These are phyloP conservation scores for Vitis vinifera DNA, from an alignment of 164 flowering plant species.

Conservation along the genomic window ASM3070453v1 NC_081814.1:1383001-1383500, in stretches of 20 bases:
- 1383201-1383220: too few relatives aligned
- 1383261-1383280: too few relatives aligned
- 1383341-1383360: conserved; percentile 59
- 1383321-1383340: conserved; percentile 68
- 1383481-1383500: conserved; percentile 82
- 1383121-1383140: too few relatives aligned
- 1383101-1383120: background rate
- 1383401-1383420: conserved; percentile 65
- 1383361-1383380: conserved; percentile 62
- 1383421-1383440: conserved; percentile 86
- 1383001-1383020: conserved; percentile 55
- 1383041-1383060: conserved; percentile 72
- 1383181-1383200: too few relatives aligned
- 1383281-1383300: too few relatives aligned
- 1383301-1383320: too few relatives aligned
- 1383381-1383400: conserved; percentile 69
- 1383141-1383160: too few relatives aligned
- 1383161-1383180: too few relatives aligned
- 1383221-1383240: too few relatives aligned
- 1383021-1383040: conserved; percentile 60
- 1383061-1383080: conserved; percentile 41
- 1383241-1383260: too few relatives aligned
- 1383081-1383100: conserved; percentile 44
- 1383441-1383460: conserved; percentile 55
- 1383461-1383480: conserved; percentile 90